Conservation (phyloP, 1,284 basidiomycete genomes). For the Xerocomus alliaceus region DNA sequence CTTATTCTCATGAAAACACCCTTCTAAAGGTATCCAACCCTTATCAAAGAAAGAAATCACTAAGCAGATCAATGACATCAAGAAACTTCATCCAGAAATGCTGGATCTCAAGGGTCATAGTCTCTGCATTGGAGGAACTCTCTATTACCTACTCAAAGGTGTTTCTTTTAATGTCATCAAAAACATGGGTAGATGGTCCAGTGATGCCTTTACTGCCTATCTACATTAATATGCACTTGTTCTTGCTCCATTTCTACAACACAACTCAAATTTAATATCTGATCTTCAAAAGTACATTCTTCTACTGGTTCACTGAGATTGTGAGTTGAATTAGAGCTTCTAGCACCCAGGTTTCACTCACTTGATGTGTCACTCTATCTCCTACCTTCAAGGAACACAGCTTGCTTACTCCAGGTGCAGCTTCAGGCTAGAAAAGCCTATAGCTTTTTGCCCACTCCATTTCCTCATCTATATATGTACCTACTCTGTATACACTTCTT, state of each 20-base stretch:
- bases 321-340: background rate
- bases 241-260: background rate
- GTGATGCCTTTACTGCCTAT: background rate
- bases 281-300: background rate
- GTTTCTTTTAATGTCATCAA: slow-evolving; percentile 11
- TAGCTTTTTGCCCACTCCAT: background rate
- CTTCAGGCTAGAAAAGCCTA: background rate
- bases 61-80: background rate
- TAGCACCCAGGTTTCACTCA: background rate
- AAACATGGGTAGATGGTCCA: slow-evolving; percentile 2
- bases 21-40: background rate
- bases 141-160: slow-evolving; percentile 3
- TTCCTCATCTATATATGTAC: no score
- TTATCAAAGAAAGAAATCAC: background rate
- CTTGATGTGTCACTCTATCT: background rate
- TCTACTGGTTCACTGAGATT: background rate
- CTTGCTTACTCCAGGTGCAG: background rate
- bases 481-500: no score
- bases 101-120: slow-evolving; percentile 9
- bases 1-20: slow-evolving; percentile 6
- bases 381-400: slow-evolving; percentile 1
- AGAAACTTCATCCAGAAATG: accelerated
- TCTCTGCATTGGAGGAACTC: background rate
- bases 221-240: background rate
- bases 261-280: background rate